Evolutionary conservation across 176 grass and related monocot species (phyloP).

Genomic region (Puya raimondii): DNA sequence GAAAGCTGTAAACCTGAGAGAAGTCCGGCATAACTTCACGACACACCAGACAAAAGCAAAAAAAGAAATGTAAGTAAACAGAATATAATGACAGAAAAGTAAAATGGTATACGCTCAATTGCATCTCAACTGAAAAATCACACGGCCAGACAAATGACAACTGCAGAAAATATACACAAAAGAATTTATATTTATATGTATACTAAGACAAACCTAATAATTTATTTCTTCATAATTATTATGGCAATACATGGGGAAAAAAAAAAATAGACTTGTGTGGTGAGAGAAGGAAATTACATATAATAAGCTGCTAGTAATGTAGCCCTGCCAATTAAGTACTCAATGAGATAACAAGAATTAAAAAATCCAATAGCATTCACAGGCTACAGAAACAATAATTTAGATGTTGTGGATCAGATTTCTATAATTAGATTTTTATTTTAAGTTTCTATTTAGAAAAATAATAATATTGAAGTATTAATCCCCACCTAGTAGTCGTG

Average conservation of each 20-base stretch:
- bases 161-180: background rate
- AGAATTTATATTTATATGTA: background rate
- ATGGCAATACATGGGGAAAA: background rate
- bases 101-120: background rate
- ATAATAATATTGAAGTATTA: no score
- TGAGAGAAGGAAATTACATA: no score
- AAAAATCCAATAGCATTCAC: background rate
- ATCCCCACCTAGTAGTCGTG: no score
- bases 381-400: background rate
- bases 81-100: slow-evolving; percentile 11
- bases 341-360: background rate
- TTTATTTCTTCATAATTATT: background rate
- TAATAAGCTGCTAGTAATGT: no score
- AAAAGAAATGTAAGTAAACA: slow-evolving; percentile 18
- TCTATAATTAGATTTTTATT: no score
- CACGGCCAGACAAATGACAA: background rate
- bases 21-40: slow-evolving; percentile 64
- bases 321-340: no score
- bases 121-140: background rate
- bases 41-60: slow-evolving; percentile 20
- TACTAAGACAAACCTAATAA: background rate
- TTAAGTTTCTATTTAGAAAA: no score
- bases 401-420: no score
- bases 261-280: no score
- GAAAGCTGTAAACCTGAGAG: slow-evolving; percentile 67